Evolutionary conservation across 495 filamentous ascomycete genomes (phyloP), one percentile per base, ranked within the genome.

Genomic region (Glonium stellatum): DNA sequence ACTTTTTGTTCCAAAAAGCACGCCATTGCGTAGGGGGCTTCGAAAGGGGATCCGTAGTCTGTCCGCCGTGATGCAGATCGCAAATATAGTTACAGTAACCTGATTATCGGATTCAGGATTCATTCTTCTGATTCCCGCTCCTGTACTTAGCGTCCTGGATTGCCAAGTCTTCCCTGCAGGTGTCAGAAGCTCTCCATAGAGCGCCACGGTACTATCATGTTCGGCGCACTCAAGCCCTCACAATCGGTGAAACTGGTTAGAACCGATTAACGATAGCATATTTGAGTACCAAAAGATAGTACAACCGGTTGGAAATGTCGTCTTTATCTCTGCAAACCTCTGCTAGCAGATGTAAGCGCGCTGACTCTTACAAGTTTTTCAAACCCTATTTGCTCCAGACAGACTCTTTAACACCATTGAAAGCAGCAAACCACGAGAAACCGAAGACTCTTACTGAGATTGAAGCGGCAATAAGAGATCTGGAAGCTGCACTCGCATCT

Each of bases 381-480:
- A 6, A 6, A 31, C 27, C 6, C 13, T 11, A 3, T 18, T 44
- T 44, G 39, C 13, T 11, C 48, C 18, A 51, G 19, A 5, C 21
- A 31, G 18, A 5, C 23, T 50, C 25, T 25, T n/a, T 22, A 51
- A 27, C 23, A 23, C 48, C 0, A 15, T 23, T 51, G 21, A 25
- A 1, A 51, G 48, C 13, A 6, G 21, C 31, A 1, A 15, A 8
- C 21, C 18, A 51, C 10, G 54, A 46, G 4, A 27, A 42, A 10
- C 54, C 54, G n/a, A 22, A 19, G 54, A 57, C 54, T 5, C 25
- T 57, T 23, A 37, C 46, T 39, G 36, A 13, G 11, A 57, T 57
- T 23, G 54, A 57, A 27, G 54, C 54, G 9, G 54, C 54, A 41
- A 57, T 57, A 31, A 22, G 27, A 44, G 36, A 57, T 22, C 19